Evolutionary conservation across 2,329 filamentous ascomycete genomes (phyloP), one percentile per base, ranked within the genome.

Genomic region (Ophiostoma piceae): DNA sequence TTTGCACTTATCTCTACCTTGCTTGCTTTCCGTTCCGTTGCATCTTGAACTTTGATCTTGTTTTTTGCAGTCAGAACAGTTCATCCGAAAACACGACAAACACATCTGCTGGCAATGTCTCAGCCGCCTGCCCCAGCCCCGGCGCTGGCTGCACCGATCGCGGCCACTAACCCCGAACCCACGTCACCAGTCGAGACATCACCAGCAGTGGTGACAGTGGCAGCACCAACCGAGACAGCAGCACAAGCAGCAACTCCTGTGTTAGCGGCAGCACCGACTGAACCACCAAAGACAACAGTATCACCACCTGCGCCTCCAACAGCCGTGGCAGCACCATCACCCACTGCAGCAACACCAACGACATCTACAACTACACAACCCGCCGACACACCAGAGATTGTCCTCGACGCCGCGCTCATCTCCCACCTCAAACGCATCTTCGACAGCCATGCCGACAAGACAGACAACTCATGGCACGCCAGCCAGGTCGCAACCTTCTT

Each of bases 361-460:
- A 39, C 29, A 2, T 41, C 43, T n/a, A 41, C 39, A 14, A 8
- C 39, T 41, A 14, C 39, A 41, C 12, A 8, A 14, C 12, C 39
- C 9, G 3, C 9, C 1, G 41, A 32, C 12, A 64, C n/a, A 3
- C 64, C 66, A 14, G 43, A 51, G 7, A 2, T 68, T 11, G 66
- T 69, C 43, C 71, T 87, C 62, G 80, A 81, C 73, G 74, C 78
- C 4, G 74, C 79, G 7, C 74, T 83, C 39, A 73, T 82, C 51
- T 73, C 76, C 8, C 80, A 84, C 69, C 78, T 87, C 22, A 78
- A 81, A 73, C 79, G 78, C 69, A 79, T 86, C 68, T 87, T 83
- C 76, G 75, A 79, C 54, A 75, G 77, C 26, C 80, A 85, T 69
- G 80, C 80, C 71, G 79, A 79, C 67, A 73, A 76, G 11, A 76